Evolutionary conservation across 2,329 filamentous ascomycete genomes (phyloP).

Genomic region (Colletotrichum lini): DNA sequence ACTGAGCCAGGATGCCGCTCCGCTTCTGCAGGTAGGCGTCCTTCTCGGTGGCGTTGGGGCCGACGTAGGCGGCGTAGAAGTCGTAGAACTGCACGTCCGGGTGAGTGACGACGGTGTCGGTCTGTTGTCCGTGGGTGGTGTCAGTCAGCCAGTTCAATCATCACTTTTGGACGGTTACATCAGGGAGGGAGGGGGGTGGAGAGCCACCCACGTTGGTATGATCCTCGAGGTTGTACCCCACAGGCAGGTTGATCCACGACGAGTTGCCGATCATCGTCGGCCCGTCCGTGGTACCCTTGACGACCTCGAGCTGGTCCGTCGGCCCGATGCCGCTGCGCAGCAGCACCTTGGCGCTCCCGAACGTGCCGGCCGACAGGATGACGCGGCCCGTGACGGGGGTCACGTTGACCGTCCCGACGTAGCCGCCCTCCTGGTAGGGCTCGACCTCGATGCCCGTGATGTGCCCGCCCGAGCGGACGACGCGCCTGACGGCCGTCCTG

Average conservation of each 20-base stretch:
- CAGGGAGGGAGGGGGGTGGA: too few relatives aligned
- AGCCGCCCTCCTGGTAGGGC: constrained; percentile 65
- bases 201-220: constrained; percentile 60
- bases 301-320: constrained; percentile 68
- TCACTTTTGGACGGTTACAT: too few relatives aligned
- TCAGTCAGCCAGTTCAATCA: background rate
- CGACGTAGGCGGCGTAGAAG: constrained; percentile 73
- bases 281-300: constrained; percentile 65
- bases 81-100: constrained; percentile 70
- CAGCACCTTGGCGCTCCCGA: constrained; percentile 79
- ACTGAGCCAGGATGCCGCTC: constrained; percentile 73
- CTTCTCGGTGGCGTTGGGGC: constrained; percentile 60
- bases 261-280: constrained; percentile 64
- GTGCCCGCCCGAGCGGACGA: constrained; percentile 74
- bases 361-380: constrained; percentile 77
- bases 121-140: constrained; percentile 48
- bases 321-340: constrained; percentile 79
- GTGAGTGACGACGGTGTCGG: constrained; percentile 61
- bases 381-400: constrained; percentile 74
- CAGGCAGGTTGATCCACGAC: constrained; percentile 71
- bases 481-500: constrained; percentile 76
- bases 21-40: constrained; percentile 62
- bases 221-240: constrained; percentile 72
- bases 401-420: constrained; percentile 72
- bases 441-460: constrained; percentile 80